Evolutionary conservation across 192 early-diverging fungal genomes (phyloP).

Genomic region (Coemansia sp.): DNA sequence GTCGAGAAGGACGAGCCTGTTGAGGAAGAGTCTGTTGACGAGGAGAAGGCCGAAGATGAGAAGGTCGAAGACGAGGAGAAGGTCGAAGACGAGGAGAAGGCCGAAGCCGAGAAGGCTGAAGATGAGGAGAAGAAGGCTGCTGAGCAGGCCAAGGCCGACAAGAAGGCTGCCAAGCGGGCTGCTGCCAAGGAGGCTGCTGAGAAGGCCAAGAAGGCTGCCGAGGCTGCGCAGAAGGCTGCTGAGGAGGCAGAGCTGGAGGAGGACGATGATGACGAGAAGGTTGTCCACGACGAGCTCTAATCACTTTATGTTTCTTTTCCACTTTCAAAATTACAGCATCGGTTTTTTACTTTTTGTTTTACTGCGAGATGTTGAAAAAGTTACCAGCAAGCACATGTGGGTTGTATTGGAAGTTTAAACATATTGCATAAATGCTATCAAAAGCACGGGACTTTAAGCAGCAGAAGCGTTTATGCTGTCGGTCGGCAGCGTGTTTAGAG

Average conservation of each 20-base stretch:
- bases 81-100: slow-evolving; percentile 3
- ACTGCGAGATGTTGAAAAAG: too few species aligned
- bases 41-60: slow-evolving; percentile 5
- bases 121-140: slow-evolving; percentile 16
- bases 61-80: slow-evolving; percentile 11
- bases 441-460: too few species aligned
- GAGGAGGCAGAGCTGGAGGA: slow-evolving; percentile 23
- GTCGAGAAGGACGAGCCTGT: neutral
- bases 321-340: neutral
- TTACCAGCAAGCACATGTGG: too few species aligned
- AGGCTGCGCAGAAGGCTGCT: slow-evolving; percentile 25
- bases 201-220: slow-evolving; percentile 20
- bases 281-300: slow-evolving; percentile 50
- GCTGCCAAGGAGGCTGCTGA: slow-evolving; percentile 25
- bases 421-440: too few species aligned
- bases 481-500: too few species aligned
- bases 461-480: too few species aligned
- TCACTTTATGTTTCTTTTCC: neutral
- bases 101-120: slow-evolving; percentile 9
- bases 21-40: too few species aligned
- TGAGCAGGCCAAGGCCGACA: slow-evolving; percentile 18
- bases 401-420: too few species aligned
- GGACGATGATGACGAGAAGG: slow-evolving; percentile 19
- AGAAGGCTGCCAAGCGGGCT: slow-evolving; percentile 27
- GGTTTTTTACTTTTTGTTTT: neutral